Conservation (phyloP, 2,329 filamentous ascomycete genomes). For the Colletotrichum cuscutae region DNA sequence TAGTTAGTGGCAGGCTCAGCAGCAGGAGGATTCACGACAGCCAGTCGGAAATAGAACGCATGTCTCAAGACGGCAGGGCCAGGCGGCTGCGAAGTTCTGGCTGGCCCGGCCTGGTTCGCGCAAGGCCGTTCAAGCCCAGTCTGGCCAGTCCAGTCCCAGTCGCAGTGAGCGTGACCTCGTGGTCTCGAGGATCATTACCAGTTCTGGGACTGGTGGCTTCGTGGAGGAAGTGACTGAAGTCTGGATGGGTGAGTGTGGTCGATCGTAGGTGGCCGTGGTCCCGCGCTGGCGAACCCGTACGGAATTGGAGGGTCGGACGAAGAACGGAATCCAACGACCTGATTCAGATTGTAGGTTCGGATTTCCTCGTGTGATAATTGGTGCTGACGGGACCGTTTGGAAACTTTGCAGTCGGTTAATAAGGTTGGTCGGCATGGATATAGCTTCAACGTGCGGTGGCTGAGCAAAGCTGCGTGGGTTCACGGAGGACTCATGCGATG, state of each 20-base stretch:
- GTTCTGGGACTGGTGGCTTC: constrained; percentile 2
- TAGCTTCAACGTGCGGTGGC: background rate
- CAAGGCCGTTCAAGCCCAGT: background rate
- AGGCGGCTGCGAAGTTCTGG: background rate
- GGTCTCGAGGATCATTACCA: constrained; percentile 23
- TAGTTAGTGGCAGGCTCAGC: background rate
- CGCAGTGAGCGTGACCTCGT: constrained; percentile 28
- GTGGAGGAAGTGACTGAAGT: background rate
- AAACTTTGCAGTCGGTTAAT: background rate
- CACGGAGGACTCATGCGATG: background rate
- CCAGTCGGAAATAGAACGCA: constrained; percentile 5
- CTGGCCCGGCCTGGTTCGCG: background rate
- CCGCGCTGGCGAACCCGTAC: constrained; percentile 6
- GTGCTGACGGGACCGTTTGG: background rate
- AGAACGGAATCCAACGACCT: background rate
- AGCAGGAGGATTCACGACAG: too few relatives aligned
- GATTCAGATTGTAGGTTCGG: background rate
- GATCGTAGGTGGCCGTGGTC: constrained; percentile 21
- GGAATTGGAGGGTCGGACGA: constrained; percentile 18
- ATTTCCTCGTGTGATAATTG: background rate
- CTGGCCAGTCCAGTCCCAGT: background rate
- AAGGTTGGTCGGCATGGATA: constrained; percentile 1
- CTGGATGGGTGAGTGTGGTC: background rate
- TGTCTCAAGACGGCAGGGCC: constrained; percentile 29
- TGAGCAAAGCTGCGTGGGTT: background rate